Evolutionary conservation across 2,329 filamentous ascomycete species (phyloP), one percentile per base, ranked within the genome.

Genomic region (Diplodia scrobiculata): DNA sequence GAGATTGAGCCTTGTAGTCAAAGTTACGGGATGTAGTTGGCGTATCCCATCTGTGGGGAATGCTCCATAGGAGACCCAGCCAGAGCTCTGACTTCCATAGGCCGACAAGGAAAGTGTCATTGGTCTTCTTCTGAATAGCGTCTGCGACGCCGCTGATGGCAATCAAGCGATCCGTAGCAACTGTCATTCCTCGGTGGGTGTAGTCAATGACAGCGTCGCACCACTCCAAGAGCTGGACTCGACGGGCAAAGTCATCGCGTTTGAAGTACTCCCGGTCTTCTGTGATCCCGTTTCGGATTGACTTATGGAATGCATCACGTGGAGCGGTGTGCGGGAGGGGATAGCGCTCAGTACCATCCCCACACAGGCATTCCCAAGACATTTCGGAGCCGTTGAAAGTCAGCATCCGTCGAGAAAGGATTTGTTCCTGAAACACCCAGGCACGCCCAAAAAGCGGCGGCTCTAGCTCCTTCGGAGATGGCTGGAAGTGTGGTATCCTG

Each of bases 311-410:
- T n/a, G n/a, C n/a, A n/a, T n/a, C n/a, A n/a, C n/a, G n/a, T n/a
- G n/a, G n/a, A n/a, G n/a, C n/a, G n/a, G n/a, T n/a, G n/a, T n/a
- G n/a, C n/a, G n/a, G n/a, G 2, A 19, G 6, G 6, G 69, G 70
- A 13, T 68, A 67, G 1, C 68, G 34, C 47, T 73, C 70, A 0
- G 69, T 71, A 10, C 68, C 70, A 45, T 71, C 63, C 51, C 63
- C 66, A n/a, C 38, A 48, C 7, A 60, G 25, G n/a, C 54, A 66
- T 2, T 66, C 45, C 64, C 64, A 66, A 0, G 17, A 7, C 0
- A 66, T 17, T 19, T 63, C 21, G 1, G 13, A 5, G 13, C 32
- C 5, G 14, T 48, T 17, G 19, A 66, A 66, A 3, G 21, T 19
- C 5, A 66, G 10, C 41, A 55, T 55, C 10, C 58, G 58, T 36